Evolutionary conservation across 139 green algal genomes (phyloP).

Genomic region (Tetradesmus obliquus): DNA sequence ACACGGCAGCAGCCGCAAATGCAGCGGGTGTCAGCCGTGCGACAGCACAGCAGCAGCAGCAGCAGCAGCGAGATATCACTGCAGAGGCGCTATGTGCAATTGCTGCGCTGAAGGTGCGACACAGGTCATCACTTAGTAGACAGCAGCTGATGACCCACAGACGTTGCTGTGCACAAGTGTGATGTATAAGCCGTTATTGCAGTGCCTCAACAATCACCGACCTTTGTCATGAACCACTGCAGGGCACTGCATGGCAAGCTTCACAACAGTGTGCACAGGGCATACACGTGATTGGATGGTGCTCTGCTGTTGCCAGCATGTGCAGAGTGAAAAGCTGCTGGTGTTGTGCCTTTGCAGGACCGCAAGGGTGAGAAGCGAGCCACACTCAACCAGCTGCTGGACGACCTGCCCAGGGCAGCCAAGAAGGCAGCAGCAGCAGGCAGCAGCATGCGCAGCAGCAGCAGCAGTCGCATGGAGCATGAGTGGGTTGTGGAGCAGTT

Average conservation of each 20-base stretch:
- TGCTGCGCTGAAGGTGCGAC: slow-evolving; percentile 10
- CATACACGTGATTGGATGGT: no score
- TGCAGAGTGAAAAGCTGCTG: no score
- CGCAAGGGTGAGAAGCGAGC: slow-evolving; percentile 45
- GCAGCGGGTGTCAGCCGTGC: slow-evolving; percentile 1
- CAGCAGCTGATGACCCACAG: not conserved
- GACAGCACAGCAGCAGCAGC: not conserved
- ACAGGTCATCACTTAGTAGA: not conserved
- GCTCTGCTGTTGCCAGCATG: no score
- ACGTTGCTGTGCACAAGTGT: no score
- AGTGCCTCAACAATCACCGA: no score
- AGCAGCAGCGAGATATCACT: slow-evolving; percentile 53
- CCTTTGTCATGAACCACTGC: no score
- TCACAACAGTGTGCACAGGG: no score
- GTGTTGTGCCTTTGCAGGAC: not conserved
- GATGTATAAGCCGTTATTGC: no score
- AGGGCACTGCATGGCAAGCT: no score
- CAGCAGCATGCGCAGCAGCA: not conserved
- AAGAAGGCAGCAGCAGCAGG: not conserved
- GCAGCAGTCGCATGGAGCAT: not conserved
- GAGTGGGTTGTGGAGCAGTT: slow-evolving; percentile 38
- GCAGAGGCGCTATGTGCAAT: slow-evolving; percentile 29
- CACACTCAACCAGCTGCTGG: slow-evolving; percentile 72
- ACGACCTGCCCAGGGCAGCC: slow-evolving; percentile 3
- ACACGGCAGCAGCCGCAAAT: slow-evolving; percentile 7